Percentiles rank a stretch among this genome's conserved stretches.
phyloP scores from a whole-genome alignment of 768 basidiomycete species.

The Cystobasidium onofrii region DNA sequence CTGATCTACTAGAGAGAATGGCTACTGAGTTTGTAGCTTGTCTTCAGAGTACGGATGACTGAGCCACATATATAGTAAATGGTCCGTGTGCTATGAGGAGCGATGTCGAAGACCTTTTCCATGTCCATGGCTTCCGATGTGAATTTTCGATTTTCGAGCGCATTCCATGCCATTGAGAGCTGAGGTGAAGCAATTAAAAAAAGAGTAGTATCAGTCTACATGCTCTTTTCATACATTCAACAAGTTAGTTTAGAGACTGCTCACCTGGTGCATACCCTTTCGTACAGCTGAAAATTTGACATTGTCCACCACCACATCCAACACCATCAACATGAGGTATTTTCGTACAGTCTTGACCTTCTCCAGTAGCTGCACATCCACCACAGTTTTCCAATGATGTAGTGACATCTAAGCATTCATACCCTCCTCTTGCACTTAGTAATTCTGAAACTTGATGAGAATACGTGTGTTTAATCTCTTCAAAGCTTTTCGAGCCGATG shows the following conservation, averaged over 20 bases:
- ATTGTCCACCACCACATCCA: conserved; percentile 28
- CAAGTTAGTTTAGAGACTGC: not conserved
- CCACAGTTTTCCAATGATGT: conserved; percentile 66
- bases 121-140: not conserved
- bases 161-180: conserved; percentile 2
- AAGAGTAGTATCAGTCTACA: no score
- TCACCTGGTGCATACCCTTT: conserved; percentile 22
- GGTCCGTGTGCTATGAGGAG: not conserved
- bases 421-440: conserved; percentile 32
- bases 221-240: no score
- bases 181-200: not conserved
- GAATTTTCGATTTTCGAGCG: not conserved
- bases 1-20: no score
- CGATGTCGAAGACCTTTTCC: not conserved
- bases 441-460: conserved; percentile 6
- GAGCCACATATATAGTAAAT: no score
- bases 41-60: no score
- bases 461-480: not conserved
- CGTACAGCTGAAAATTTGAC: conserved; percentile 28
- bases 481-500: conserved; percentile 10
- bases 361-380: conserved; percentile 60
- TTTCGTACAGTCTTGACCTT: conserved; percentile 63
- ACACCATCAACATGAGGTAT: conserved; percentile 52
- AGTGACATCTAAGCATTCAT: conserved; percentile 52
- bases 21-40: no score